Conservation (phyloP, 2,329 filamentous ascomycete genomes). For the Trichoderma koningiopsis region DNA sequence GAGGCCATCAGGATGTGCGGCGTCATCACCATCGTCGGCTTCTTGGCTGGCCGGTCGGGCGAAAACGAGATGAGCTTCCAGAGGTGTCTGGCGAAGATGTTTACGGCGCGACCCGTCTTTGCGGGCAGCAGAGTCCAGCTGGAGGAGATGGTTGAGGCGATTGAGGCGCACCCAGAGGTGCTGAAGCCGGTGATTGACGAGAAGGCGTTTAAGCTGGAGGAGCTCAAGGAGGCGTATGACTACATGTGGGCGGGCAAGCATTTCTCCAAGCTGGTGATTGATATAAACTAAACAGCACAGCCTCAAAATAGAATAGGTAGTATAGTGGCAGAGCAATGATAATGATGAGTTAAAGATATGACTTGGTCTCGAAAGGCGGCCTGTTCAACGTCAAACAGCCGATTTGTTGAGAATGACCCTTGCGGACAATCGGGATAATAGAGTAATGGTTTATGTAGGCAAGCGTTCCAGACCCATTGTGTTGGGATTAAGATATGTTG, state of each 20-base stretch:
- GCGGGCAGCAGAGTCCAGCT: constrained; percentile 51
- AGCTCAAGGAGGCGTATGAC: constrained; percentile 48
- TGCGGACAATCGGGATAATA: neutral
- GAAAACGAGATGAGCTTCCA: constrained; percentile 38
- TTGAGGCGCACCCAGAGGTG: constrained; percentile 50
- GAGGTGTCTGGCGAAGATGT: constrained; percentile 37
- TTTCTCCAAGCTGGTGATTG: constrained; percentile 44
- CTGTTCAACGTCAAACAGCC: neutral
- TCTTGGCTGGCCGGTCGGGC: constrained; percentile 36
- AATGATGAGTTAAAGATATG: neutral
- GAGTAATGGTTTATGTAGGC: neutral
- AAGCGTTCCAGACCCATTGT: neutral
- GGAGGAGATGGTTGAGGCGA: constrained; percentile 54
- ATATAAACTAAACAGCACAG: constrained; percentile 31
- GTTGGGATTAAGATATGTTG: neutral
- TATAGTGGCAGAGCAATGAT: neutral
- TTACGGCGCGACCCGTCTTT: constrained; percentile 50
- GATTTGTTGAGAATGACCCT: neutral
- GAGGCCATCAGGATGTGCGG: constrained; percentile 50
- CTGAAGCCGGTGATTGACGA: constrained; percentile 46
- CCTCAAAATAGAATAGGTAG: neutral
- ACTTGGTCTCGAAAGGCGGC: neutral
- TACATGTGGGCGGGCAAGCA: constrained; percentile 44
- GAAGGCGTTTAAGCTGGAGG: constrained; percentile 48
- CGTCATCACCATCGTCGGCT: constrained; percentile 47